A percentile compares a stretch with the other conserved stretches of the same genome.
Conservation (phyloP, 352 stramenopile genomes). For the Pythium plurisporium region DNA sequence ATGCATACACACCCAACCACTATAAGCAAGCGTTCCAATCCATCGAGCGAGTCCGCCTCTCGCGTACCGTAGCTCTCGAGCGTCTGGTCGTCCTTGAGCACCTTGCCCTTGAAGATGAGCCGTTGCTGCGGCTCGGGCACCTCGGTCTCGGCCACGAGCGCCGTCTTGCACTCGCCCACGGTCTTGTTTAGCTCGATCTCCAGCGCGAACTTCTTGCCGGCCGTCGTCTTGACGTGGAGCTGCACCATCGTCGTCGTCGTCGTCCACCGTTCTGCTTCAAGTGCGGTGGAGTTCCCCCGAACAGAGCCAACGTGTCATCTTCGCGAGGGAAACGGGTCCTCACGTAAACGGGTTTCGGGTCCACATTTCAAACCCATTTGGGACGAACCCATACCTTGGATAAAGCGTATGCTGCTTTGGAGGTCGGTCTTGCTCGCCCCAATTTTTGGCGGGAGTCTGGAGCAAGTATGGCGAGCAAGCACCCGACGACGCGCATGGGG, state of each 20-base stretch:
- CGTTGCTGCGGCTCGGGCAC: slow-evolving; percentile 76
- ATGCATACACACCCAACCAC: neutral
- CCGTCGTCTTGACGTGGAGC: slow-evolving; percentile 81
- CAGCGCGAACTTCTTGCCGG: slow-evolving; percentile 73
- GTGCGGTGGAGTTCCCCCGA: no score
- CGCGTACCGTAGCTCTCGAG: slow-evolving; percentile 73
- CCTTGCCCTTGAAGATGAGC: slow-evolving; percentile 89
- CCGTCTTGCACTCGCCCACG: slow-evolving; percentile 74
- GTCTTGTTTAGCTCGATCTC: slow-evolving; percentile 66
- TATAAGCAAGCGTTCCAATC: neutral
- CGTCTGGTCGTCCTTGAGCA: slow-evolving; percentile 87
- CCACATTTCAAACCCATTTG: neutral
- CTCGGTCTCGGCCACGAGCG: slow-evolving; percentile 60
- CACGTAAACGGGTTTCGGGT: neutral
- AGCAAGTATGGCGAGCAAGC: slow-evolving; percentile 4
- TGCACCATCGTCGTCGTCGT: slow-evolving; percentile 47
- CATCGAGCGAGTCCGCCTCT: no score
- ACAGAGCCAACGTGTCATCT: neutral
- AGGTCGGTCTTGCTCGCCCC: no score
- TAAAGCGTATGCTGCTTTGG: no score
- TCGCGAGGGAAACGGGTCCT: slow-evolving; percentile 2
- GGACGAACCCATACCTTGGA: neutral
- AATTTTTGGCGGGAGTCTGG: slow-evolving; percentile 25
- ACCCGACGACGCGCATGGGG: neutral
- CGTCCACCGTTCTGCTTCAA: slow-evolving; percentile 7